Conservation (phyloP, 2,329 filamentous ascomycete genomes). For the Talaromyces sp. region DNA sequence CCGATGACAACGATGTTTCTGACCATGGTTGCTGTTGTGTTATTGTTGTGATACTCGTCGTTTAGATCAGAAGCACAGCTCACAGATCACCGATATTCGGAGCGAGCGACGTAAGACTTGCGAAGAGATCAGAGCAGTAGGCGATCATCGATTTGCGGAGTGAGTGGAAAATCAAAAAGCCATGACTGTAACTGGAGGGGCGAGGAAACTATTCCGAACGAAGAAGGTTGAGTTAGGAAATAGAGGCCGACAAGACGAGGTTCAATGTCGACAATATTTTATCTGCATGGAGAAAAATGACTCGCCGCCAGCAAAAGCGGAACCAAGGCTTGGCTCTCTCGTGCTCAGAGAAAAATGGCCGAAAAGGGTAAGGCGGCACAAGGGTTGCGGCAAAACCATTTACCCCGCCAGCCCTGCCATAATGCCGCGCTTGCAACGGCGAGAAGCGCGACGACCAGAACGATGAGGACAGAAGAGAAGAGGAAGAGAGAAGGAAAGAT, state of each 20-base stretch:
- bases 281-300: slow-evolving; percentile 16
- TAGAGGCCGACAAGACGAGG: slow-evolving; percentile 1
- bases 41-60: neutral
- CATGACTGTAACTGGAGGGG: slow-evolving; percentile 4
- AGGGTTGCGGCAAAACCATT: slow-evolving; percentile 15
- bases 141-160: neutral
- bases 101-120: slow-evolving; percentile 2
- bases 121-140: neutral
- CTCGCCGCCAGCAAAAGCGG: slow-evolving; percentile 23
- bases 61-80: slow-evolving; percentile 14
- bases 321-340: slow-evolving; percentile 26
- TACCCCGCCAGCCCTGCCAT: slow-evolving; percentile 13
- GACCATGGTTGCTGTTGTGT: slow-evolving; percentile 60
- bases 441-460: slow-evolving; percentile 1
- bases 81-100: slow-evolving; percentile 16
- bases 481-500: slow-evolving; percentile 13
- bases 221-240: neutral
- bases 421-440: neutral
- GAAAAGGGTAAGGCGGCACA: slow-evolving; percentile 16
- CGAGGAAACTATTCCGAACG: neutral
- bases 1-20: slow-evolving; percentile 92
- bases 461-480: slow-evolving; percentile 13
- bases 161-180: neutral
- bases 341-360: slow-evolving; percentile 9
- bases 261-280: slow-evolving; percentile 12